Evolutionary conservation across 306 rosid genomes (phyloP), one percentile per base, ranked within the genome.

Genomic region (Pterocarpus santalinus): DNA sequence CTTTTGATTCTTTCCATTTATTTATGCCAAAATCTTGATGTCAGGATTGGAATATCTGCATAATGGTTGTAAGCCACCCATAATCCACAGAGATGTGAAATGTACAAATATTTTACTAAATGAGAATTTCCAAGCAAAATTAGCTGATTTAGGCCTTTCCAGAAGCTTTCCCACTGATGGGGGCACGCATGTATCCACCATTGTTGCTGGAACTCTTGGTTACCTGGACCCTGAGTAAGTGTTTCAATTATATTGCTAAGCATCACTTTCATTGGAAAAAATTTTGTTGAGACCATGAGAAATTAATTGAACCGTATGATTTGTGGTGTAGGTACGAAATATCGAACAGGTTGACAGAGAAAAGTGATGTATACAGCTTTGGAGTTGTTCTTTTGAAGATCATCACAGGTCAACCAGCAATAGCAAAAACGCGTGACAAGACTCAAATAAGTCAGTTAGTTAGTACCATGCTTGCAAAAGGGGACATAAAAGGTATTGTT

Each of bases 31-130:
- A 8, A 64, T 39, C 4, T 80, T 73, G 12, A 66, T 36, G 47
- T 58, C 76, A 90, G 92, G 94, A 55, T 10, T 90, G 62, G 94
- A 90, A 65, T 88, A 90, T 79, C 73, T 90, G 53, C 94, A 90
- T 8, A 22, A 83, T 13, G 92, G 92, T 76, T 88, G 91, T 36
- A 88, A 51, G 70, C 90, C 87, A 17, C 84, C 70, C 4, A 80
- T 84, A 67, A 44, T 77, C 13, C 95, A 91, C 16, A 87, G 89
- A 80, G 91, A 89, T 74, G 90, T 89, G 47, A 91, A 90, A 71
- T 16, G 80, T 17, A 16, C 87, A 38, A 91, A 91, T 63, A 84
- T 91, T 67, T 85, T 87, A 65, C 35, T 87, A 22, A 80, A 64
- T 35, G 82, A 86, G 32, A 88, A 78, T 0, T 83, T 87, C 14